Evolutionary conservation across 2,329 filamentous ascomycete genomes (phyloP).

Genomic region (Ophiocordyceps sinensis): DNA sequence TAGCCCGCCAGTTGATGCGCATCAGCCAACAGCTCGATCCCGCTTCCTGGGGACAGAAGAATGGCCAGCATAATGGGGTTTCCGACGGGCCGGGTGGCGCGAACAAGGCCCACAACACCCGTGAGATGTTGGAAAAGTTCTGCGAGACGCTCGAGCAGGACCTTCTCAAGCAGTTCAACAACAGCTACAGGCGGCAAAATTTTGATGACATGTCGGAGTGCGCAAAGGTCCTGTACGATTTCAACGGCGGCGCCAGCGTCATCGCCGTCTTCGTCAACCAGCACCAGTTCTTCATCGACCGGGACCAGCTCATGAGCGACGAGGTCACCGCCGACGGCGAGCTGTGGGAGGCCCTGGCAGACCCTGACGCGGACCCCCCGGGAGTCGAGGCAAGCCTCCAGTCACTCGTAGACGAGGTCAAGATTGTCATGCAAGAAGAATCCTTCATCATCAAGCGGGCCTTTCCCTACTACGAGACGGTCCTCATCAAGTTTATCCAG

Average conservation of each 20-base stretch:
- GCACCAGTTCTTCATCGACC: conserved; percentile 97
- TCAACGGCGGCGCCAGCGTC: conserved; percentile 89
- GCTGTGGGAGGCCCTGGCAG: conserved; percentile 82
- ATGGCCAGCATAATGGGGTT: conserved; percentile 36
- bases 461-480: conserved; percentile 92
- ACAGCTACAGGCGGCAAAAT: conserved; percentile 88
- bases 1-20: conserved; percentile 81
- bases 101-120: conserved; percentile 47
- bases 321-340: conserved; percentile 64
- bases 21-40: conserved; percentile 87
- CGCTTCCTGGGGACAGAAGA: conserved; percentile 51
- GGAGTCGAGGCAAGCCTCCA: conserved; percentile 86
- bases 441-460: conserved; percentile 93
- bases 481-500: conserved; percentile 84
- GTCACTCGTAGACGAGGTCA: conserved; percentile 84
- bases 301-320: conserved; percentile 80
- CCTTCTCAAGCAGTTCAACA: conserved; percentile 88
- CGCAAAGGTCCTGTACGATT: conserved; percentile 83
- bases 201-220: conserved; percentile 98
- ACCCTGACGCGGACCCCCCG: conserved; percentile 84
- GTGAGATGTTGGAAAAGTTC: conserved; percentile 92
- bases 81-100: conserved; percentile 27
- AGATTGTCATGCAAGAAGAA: conserved; percentile 90
- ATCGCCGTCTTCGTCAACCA: conserved; percentile 96
- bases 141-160: conserved; percentile 93